Conservation (phyloP, 1,284 basidiomycete genomes). For the Irpex sp. region DNA sequence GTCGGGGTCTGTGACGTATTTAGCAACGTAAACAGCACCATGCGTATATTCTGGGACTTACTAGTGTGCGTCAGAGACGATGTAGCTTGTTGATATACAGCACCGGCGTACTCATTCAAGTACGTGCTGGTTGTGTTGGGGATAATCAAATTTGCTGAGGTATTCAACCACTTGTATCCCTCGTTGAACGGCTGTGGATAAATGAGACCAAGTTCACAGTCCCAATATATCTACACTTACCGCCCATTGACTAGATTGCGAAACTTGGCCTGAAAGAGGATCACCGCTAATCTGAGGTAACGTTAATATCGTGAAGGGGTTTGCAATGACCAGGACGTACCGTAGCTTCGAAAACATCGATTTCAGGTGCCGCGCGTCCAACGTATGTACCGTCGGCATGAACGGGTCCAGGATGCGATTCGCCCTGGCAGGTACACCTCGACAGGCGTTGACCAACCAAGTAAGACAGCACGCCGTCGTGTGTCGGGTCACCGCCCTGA, state of each 20-base stretch:
- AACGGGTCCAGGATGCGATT: conserved; percentile 80
- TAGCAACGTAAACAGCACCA: conserved; percentile 48
- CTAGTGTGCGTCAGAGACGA: conserved; percentile 27
- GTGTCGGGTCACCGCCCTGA: conserved; percentile 32
- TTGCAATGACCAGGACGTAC: conserved; percentile 25
- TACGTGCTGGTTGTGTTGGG: conserved; percentile 38
- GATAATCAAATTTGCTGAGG: conserved; percentile 41
- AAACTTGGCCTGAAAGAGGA: conserved; percentile 32
- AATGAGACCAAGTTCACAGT: conserved; percentile 8
- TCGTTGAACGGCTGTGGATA: conserved; percentile 42
- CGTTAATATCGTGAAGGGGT: background rate
- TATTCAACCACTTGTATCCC: conserved; percentile 38
- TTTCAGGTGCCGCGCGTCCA: conserved; percentile 85
- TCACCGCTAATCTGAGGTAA: conserved; percentile 13
- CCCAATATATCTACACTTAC: conserved; percentile 20
- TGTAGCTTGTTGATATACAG: conserved; percentile 50
- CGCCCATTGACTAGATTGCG: conserved; percentile 45
- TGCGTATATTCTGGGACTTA: conserved; percentile 50
- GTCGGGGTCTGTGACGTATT: conserved; percentile 49
- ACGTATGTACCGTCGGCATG: conserved; percentile 53
- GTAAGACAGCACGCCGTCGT: conserved; percentile 46
- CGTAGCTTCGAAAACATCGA: conserved; percentile 79
- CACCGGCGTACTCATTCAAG: conserved; percentile 53
- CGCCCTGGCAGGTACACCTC: conserved; percentile 80
- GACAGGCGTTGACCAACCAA: conserved; percentile 80